Evolutionary conservation across 495 filamentous ascomycete species (phyloP), one percentile per base, ranked within the genome.

Genomic region (Aspergillus cavernicola): DNA sequence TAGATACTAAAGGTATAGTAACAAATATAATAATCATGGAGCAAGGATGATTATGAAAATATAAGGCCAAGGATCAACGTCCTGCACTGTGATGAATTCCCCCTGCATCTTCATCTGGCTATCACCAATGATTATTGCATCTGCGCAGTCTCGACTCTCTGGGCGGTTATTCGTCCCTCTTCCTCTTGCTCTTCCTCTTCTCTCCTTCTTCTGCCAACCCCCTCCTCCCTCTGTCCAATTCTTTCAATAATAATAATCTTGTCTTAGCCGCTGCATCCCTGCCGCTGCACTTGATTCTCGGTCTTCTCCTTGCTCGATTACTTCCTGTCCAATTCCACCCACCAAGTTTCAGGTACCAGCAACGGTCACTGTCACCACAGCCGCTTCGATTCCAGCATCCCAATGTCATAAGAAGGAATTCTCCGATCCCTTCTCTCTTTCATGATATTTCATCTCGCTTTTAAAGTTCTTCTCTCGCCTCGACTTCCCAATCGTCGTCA

Each of bases 61-160:
- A n/a, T n/a, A n/a, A n/a, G n/a, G n/a, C n/a, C n/a, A n/a, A n/a
- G n/a, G n/a, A n/a, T n/a, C n/a, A 9, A 9, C 38, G 38, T 22
- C 24, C 53, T 60, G 58, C 58, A 53, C 40, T 55, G 59, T 61
- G 59, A 61, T 56, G 42, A 55, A 53, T 49, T 55, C 29, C 56
- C 51, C 50, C 52, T 54, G 52, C 52, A 47, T 46, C 52, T 47
- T 42, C 46, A 39, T 29, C 19, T n/a, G 45, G 13, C 22, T 13
- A 50, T 50, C 46, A 36, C 52, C 52, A 36, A 38, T 36, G 42
- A 40, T 23, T 29, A 16, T 29, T 18, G 43, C 43, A 9, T 46
- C 43, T 33, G 43, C 43, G 24, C 19, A 24, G 32, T 48, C n/a
- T n/a, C n/a, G n/a, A n/a, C n/a, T n/a, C n/a, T n/a, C n/a, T n/a